Base-by-base conservation (phyloP, 2,329 filamentous ascomycete species). In the Fusarium citri region DNA sequence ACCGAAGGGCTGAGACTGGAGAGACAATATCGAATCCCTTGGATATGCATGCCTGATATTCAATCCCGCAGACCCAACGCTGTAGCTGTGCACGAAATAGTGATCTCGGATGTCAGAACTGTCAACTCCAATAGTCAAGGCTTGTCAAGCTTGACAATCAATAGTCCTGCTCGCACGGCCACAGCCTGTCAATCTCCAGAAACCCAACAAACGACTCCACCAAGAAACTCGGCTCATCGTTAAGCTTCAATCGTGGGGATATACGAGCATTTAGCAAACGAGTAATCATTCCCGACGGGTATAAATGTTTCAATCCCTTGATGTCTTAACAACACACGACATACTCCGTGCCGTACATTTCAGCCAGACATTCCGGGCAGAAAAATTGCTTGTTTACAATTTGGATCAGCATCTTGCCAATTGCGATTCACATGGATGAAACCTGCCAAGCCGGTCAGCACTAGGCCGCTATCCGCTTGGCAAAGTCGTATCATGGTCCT, bases 361-460 rank as follows among this genome's bases (percentile, higher is more conserved):
- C 28, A 9, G 22, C 40, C 20, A 12, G 11, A 8, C 26, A 37
- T 37, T 37, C 31, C 16, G 16, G 1, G 31, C 5, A 6, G 1
- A n/a, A 11, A 34, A 37, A 37, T n/a, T 37, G 48, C 47, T 25
- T 50, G 31, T 23, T 26, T 50, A 50, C 49, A 30, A 47, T 58
- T 50, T 59, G 37, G 51, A 65, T 47, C 62, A 64, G 20, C 53
- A 48, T 8, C 26, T 3, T 48, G 7, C 31, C 11, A 34, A 63
- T 54, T 54, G 48, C 28, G 47, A 63, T 55, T 63, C 56, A 41
- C 55, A 46, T 26, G 25, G 25, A 61, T 61, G 63, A 66, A 66
- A 66, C 62, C 31, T 51, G 62, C 63, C 63, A 66, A 66, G 63
- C 55, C 60, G 18, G 48, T 66, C 55, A 66, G 63, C 63, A 11